A percentile compares a stretch with the other conserved stretches of the same genome.
These are phyloP conservation scores for Pulveroboletus sp. DNA, from an alignment of 1,284 basidiomycete species.

Conservation along the genomic window DNA sequence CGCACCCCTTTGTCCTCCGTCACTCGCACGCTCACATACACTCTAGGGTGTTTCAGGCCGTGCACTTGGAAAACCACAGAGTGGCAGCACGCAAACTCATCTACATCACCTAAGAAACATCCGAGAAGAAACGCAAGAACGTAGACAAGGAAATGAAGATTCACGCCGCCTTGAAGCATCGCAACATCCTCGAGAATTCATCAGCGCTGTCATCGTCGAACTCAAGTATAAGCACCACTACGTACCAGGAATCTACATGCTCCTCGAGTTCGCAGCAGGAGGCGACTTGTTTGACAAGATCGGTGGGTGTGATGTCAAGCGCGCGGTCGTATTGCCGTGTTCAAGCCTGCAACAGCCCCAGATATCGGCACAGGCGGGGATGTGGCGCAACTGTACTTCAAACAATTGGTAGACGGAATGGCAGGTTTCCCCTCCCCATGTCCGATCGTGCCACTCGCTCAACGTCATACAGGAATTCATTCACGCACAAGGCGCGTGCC, in stretches of 20 bases:
- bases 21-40: conserved; percentile 1
- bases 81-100: conserved; percentile 89
- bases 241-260: conserved; percentile 85
- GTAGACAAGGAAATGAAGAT: conserved; percentile 93
- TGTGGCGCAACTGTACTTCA: conserved; percentile 89
- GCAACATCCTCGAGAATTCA: conserved; percentile 86
- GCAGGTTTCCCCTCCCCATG: conserved; percentile 35
- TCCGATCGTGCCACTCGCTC: background rate
- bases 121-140: conserved; percentile 67
- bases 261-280: conserved; percentile 89
- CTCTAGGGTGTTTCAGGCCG: conserved; percentile 76
- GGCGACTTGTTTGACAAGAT: conserved; percentile 99
- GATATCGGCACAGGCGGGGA: conserved; percentile 88
- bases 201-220: conserved; percentile 76
- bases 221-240: conserved; percentile 55
- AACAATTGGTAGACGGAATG: conserved; percentile 81
- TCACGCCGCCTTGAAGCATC: conserved; percentile 79
- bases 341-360: conserved; percentile 38
- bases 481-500: conserved; percentile 88
- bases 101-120: conserved; percentile 54
- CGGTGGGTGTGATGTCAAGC: conserved; percentile 45
- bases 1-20: background rate
- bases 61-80: conserved; percentile 58
- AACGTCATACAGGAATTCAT: conserved; percentile 62
- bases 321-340: background rate